Evolutionary conservation across 1,284 basidiomycete genomes (phyloP).

Genomic region (Tausonia pullulans): DNA sequence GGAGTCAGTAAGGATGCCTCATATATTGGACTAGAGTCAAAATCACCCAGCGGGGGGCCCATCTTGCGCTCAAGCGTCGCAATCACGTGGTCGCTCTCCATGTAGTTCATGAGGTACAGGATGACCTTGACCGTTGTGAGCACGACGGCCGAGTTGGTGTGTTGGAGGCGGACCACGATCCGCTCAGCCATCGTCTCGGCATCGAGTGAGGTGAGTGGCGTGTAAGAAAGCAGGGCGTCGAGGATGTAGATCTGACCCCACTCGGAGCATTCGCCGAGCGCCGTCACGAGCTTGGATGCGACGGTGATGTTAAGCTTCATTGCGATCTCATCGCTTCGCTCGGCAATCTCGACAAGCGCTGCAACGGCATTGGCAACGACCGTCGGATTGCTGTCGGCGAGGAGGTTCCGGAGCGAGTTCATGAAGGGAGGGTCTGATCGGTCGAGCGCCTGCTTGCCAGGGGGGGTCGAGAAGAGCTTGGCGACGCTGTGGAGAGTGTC

Average conservation of each 20-base stretch:
- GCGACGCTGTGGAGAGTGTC: slow-evolving; percentile 47
- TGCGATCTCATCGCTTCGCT: slow-evolving; percentile 77
- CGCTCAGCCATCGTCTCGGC: slow-evolving; percentile 90
- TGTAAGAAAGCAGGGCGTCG: slow-evolving; percentile 83
- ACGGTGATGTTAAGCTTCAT: slow-evolving; percentile 72
- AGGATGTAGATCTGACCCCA: slow-evolving; percentile 99
- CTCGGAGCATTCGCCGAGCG: slow-evolving; percentile 85
- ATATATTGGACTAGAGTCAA: not conserved
- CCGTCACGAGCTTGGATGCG: slow-evolving; percentile 71
- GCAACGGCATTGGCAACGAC: slow-evolving; percentile 60
- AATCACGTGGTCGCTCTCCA: slow-evolving; percentile 48
- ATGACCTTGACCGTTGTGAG: slow-evolving; percentile 90
- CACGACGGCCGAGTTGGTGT: slow-evolving; percentile 90
- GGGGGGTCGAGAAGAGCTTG: slow-evolving; percentile 51
- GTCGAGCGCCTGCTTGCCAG: slow-evolving; percentile 8
- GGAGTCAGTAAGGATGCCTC: not conserved
- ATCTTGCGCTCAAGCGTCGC: slow-evolving; percentile 88
- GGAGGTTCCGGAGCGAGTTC: slow-evolving; percentile 50
- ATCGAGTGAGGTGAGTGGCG: slow-evolving; percentile 75
- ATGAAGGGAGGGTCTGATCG: slow-evolving; percentile 6
- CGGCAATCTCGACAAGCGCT: slow-evolving; percentile 80
- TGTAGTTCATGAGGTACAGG: slow-evolving; percentile 98
- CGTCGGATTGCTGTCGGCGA: slow-evolving; percentile 87
- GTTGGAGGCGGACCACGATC: slow-evolving; percentile 79
- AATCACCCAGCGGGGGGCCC: slow-evolving; percentile 72